phyloP scores from a whole-genome alignment of 2,329 filamentous ascomycete genomes.

The Talaromyces sp. region DNA sequence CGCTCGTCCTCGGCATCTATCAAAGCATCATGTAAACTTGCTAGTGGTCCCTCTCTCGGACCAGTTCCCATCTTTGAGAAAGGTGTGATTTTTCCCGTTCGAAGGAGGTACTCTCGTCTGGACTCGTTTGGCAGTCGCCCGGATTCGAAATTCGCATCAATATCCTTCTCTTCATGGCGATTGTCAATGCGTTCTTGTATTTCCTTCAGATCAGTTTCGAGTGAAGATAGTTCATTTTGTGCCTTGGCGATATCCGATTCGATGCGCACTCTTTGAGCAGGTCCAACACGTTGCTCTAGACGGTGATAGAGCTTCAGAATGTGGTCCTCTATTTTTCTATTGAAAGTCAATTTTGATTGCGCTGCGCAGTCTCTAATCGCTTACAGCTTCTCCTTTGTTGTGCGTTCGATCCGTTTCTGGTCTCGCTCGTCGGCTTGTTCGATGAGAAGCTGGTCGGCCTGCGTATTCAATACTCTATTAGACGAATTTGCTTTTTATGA shows the following conservation, averaged over 20 bases:
- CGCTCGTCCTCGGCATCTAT: slow-evolving; percentile 75
- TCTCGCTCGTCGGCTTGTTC: slow-evolving; percentile 64
- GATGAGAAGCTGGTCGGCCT: slow-evolving; percentile 58
- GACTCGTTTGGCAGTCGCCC: slow-evolving; percentile 72
- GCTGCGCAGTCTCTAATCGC: slow-evolving; percentile 8
- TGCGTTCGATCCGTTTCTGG: slow-evolving; percentile 60
- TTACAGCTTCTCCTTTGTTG: slow-evolving; percentile 48
- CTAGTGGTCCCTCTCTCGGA: slow-evolving; percentile 56
- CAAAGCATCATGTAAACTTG: slow-evolving; percentile 71
- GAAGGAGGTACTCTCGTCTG: slow-evolving; percentile 82
- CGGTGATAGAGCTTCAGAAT: slow-evolving; percentile 59
- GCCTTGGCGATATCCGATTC: slow-evolving; percentile 61
- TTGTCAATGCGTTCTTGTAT: slow-evolving; percentile 79
- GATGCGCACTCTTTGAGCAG: slow-evolving; percentile 47
- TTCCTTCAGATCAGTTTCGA: slow-evolving; percentile 71
- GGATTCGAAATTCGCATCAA: slow-evolving; percentile 43
- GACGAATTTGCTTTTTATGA: background rate
- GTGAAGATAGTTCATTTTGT: slow-evolving; percentile 60
- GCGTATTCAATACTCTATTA: slow-evolving; percentile 7
- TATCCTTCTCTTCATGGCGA: slow-evolving; percentile 59
- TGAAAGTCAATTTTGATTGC: background rate
- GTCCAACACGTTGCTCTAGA: slow-evolving; percentile 54
- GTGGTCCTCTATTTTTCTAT: slow-evolving; percentile 60
- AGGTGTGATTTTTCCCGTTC: slow-evolving; percentile 95
- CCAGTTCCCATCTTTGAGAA: slow-evolving; percentile 75